A percentile compares a stretch with the other conserved stretches of the same genome.
Conservation (phyloP, 495 filamentous ascomycete species). For the Corynascus novoguineensis region DNA sequence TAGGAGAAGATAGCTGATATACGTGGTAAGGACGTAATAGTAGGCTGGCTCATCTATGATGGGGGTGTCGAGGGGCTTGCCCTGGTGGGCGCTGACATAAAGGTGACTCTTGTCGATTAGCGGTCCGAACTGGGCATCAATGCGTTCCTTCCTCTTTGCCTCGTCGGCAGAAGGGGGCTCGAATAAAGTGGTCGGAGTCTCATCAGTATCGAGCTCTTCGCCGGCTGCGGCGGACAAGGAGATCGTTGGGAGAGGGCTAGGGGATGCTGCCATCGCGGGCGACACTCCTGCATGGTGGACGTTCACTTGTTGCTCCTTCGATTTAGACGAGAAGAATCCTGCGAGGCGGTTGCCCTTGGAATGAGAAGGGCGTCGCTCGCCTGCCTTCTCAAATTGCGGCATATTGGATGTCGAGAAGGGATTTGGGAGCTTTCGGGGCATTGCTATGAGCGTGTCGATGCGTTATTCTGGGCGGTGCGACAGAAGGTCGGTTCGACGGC, state of each 20-base stretch:
- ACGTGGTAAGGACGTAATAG: constrained; percentile 93
- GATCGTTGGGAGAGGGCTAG: constrained; percentile 82
- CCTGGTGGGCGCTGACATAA: constrained; percentile 75
- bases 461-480: neutral
- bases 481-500: constrained; percentile 1
- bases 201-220: constrained; percentile 66
- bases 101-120: constrained; percentile 72
- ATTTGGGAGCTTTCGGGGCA: constrained; percentile 51
- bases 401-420: constrained; percentile 35
- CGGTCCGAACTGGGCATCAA: constrained; percentile 89
- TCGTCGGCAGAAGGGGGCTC: constrained; percentile 87
- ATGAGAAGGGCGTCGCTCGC: constrained; percentile 49
- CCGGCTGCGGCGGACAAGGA: constrained; percentile 83
- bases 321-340: constrained; percentile 64
- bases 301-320: constrained; percentile 50
- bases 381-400: constrained; percentile 35
- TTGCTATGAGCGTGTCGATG: constrained; percentile 21
- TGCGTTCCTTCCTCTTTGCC: constrained; percentile 62
- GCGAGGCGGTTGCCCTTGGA: constrained; percentile 54
- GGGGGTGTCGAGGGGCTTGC: constrained; percentile 69
- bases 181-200: constrained; percentile 73
- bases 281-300: constrained; percentile 52
- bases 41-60: constrained; percentile 95
- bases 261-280: constrained; percentile 61
- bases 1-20: constrained; percentile 92